phyloP scores from a whole-genome alignment of 108 stramenopile genomes.

The Schizochytrium sp. region DNA sequence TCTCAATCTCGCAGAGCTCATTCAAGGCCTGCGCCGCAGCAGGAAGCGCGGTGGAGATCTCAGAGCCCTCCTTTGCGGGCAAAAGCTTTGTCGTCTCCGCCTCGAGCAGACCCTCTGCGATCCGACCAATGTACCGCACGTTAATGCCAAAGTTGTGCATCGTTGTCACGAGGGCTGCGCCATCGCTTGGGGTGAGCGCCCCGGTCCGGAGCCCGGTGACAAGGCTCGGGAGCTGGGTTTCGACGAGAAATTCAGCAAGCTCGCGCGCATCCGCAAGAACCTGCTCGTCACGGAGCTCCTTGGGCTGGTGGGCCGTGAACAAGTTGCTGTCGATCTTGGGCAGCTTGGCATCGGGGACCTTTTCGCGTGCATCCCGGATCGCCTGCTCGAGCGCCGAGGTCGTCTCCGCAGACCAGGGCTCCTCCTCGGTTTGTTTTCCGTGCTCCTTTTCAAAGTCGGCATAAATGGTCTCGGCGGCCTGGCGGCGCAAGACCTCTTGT shows the following conservation, averaged over 20 bases:
- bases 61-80: conserved; percentile 16
- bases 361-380: not conserved
- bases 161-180: conserved; percentile 63
- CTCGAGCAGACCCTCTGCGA: conserved; percentile 60
- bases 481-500: not conserved
- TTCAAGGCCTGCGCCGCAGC: conserved; percentile 30
- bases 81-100: conserved; percentile 26
- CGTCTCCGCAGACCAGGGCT: not conserved
- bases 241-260: conserved; percentile 71
- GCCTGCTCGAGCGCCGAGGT: conserved; percentile 19
- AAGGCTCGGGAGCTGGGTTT: conserved; percentile 61
- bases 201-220: not conserved
- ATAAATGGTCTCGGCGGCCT: not conserved
- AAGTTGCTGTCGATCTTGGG: conserved; percentile 65
- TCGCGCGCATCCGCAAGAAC: conserved; percentile 70
- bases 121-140: conserved; percentile 80
- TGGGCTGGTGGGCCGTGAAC: conserved; percentile 60
- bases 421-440: not conserved
- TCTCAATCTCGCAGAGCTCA: conserved; percentile 88
- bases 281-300: conserved; percentile 32
- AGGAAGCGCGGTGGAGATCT: not conserved
- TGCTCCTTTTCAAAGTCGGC: not conserved
- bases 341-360: conserved; percentile 29
- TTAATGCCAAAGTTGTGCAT: conserved; percentile 85
- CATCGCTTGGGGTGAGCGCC: conserved; percentile 42